Evolutionary conservation across 2,329 filamentous ascomycete species (phyloP).

Genomic region (Dendrostoma leiphaemia): DNA sequence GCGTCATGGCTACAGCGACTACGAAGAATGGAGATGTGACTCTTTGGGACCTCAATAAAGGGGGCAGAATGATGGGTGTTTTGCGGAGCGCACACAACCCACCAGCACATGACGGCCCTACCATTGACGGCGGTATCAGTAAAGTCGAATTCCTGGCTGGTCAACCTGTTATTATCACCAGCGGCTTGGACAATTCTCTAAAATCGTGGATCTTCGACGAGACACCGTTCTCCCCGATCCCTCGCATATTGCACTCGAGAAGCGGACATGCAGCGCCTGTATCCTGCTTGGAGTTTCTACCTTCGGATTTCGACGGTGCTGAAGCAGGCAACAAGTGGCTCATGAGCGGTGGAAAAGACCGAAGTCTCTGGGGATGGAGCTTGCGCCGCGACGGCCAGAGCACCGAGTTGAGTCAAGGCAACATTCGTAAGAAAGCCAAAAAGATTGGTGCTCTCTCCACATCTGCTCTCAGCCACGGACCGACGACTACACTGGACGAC

Average conservation of each 20-base stretch:
- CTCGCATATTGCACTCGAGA: conserved; percentile 79
- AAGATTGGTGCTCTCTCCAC: conserved; percentile 72
- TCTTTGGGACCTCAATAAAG: conserved; percentile 92
- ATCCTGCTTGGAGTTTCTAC: conserved; percentile 79
- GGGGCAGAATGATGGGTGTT: conserved; percentile 81
- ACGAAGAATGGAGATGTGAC: conserved; percentile 80
- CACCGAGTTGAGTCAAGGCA: conserved; percentile 87
- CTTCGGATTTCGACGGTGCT: conserved; percentile 83
- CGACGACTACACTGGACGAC: conserved; percentile 65
- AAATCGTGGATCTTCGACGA: conserved; percentile 98
- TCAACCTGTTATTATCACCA: conserved; percentile 86
- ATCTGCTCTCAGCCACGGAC: conserved; percentile 55
- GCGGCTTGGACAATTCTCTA: conserved; percentile 87
- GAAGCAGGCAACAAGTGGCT: conserved; percentile 92
- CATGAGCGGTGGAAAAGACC: conserved; percentile 82
- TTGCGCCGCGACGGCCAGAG: conserved; percentile 92
- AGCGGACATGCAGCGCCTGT: conserved; percentile 88
- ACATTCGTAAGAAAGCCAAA: conserved; percentile 83
- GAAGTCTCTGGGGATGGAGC: conserved; percentile 96
- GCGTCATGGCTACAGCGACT: conserved; percentile 92
- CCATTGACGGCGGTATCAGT: conserved; percentile 75
- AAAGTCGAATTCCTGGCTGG: conserved; percentile 86
- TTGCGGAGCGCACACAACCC: conserved; percentile 86
- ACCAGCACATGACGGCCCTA: conserved; percentile 51
- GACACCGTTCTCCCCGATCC: conserved; percentile 82